Base-by-base conservation (phyloP, 2,329 filamentous ascomycete genomes). In the Rhinocladiella mackenziei region DNA sequence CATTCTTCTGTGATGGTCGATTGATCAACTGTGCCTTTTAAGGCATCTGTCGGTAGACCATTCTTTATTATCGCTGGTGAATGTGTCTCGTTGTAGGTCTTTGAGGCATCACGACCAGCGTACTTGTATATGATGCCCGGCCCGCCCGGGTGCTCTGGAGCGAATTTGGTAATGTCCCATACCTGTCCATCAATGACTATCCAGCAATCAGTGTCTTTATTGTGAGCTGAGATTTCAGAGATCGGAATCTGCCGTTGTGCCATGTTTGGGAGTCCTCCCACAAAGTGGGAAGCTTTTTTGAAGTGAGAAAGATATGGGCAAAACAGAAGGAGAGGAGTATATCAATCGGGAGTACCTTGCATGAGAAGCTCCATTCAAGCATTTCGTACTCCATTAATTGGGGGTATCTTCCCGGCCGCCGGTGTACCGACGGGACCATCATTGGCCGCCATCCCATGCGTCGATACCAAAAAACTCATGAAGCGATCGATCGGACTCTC, bases 121-220 rank as follows among this genome's bases (percentile, higher is more conserved):
- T 75, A 68, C 37, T 67, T 54, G 45, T 53, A 48, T 15, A 58
- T 58, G 32, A 58, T 58, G 4, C 39, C 71, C 35, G 76, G 65
- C 15, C 79, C 79, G 20, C 80, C 78, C 3, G 79, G 78, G 60
- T 82, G 79, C 47, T 79, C 70, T n/a, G 75, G 74, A 7, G 79
- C 70, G 60, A 86, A 86, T 11, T 77, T 71, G 17, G 78, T 81
- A 32, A 86, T 65, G 60, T 86, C 79, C 67, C 81, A 85, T 19
- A 86, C 80, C 56, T 76, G 74, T 33, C 75, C 75, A 60, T 85
- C 76, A 15, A 86, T 74, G 13, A 84, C 80, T 46, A 86, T 76
- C 83, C 83, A 87, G 56, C 76, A 74, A 53, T 80, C 63, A 39
- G 69, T 56, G 23, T 66, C 55, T 19, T 61, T 67, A 43, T 70